Evolutionary conservation across 1,139 yeast genomes (phyloP).

Genomic region (Oligophagozyma castellii): DNA sequence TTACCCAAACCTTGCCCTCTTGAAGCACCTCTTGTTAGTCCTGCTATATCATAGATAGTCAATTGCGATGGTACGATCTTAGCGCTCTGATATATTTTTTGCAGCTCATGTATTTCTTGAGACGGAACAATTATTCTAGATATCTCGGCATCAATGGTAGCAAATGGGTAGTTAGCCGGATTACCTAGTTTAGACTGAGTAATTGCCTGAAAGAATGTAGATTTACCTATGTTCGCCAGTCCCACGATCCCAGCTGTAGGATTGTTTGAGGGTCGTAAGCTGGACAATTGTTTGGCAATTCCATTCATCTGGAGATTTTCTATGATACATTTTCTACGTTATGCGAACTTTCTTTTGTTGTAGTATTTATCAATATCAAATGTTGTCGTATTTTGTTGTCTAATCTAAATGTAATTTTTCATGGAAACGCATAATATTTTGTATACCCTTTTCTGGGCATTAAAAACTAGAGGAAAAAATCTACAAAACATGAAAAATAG

Average conservation of each 20-base stretch:
- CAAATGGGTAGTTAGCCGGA: conserved; percentile 97
- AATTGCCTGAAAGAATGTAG: conserved; percentile 78
- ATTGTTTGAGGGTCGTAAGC: conserved; percentile 11
- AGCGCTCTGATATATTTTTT: conserved; percentile 34
- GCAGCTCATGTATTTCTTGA: conserved; percentile 32
- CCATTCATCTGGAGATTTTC: too few species aligned
- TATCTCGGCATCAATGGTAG: conserved; percentile 69
- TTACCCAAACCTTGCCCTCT: conserved; percentile 70
- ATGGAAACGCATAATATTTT: too few species aligned
- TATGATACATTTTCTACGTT: too few species aligned
- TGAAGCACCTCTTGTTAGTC: conserved; percentile 59
- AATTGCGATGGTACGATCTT: conserved; percentile 43
- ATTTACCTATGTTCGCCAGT: conserved; percentile 79
- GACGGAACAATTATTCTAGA: conserved; percentile 48
- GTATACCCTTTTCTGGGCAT: too few species aligned
- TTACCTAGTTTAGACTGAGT: conserved; percentile 89
- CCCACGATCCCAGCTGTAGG: conserved; percentile 45
- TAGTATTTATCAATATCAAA: too few species aligned
- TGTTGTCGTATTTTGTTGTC: too few species aligned
- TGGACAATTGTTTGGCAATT: too few species aligned
- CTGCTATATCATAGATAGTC: conserved; percentile 61
- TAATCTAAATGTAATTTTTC: too few species aligned
- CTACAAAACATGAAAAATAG: too few species aligned
- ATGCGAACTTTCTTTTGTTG: too few species aligned
- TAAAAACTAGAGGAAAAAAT: too few species aligned